Conservation (phyloP, 1,139 yeast genomes). For the Yamadazyma triangularis region DNA sequence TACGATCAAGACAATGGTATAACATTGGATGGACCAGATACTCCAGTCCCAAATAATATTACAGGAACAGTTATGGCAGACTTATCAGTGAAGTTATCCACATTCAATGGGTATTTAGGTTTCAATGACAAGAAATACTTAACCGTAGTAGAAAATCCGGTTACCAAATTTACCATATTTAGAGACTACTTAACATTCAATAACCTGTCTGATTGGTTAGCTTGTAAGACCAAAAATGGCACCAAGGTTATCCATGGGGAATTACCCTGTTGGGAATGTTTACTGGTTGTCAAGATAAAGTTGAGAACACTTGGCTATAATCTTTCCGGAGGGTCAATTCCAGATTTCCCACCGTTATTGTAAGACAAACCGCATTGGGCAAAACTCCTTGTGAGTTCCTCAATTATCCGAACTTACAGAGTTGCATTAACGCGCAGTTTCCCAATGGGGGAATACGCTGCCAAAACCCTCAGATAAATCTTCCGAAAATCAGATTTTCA, state of each 20-base stretch:
- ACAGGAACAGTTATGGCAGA: constrained; percentile 6
- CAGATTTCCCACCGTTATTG: constrained; percentile 10
- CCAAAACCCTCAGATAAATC: background rate
- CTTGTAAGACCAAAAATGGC: constrained; percentile 2
- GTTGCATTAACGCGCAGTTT: background rate
- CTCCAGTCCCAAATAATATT: constrained; percentile 1
- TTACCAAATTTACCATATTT: too few species aligned
- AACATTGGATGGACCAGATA: constrained; percentile 2
- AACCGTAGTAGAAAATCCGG: too few species aligned
- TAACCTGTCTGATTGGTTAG: too few species aligned
- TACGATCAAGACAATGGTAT: constrained; percentile 2
- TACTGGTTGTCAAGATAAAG: background rate
- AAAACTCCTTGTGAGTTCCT: too few species aligned
- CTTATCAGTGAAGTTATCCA: constrained; percentile 3
- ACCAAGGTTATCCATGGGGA: background rate
- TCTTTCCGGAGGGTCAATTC: constrained; percentile 6
- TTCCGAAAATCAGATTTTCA: constrained; percentile 1
- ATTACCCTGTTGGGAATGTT: background rate
- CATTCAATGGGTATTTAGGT: constrained; percentile 1
- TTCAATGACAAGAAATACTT: constrained; percentile 1
- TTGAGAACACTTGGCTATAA: constrained; percentile 3
- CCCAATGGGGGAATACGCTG: background rate
- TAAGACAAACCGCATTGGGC: too few species aligned
- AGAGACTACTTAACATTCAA: too few species aligned
- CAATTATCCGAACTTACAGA: too few species aligned